Evolutionary conservation across 805 yeast genomes (phyloP).

Genomic region (Candida palmyrensis): DNA sequence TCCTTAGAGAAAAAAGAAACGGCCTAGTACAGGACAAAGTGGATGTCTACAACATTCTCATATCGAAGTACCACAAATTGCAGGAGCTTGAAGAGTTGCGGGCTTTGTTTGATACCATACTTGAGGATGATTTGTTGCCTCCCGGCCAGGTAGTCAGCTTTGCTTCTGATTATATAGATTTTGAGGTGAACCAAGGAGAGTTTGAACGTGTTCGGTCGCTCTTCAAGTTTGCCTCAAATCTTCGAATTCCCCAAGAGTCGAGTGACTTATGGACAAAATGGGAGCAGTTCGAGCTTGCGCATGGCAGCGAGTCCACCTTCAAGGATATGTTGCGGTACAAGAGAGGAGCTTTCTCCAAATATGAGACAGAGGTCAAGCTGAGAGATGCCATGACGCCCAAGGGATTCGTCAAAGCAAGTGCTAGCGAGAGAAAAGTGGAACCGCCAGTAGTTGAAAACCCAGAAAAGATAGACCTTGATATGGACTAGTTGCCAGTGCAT

Average conservation of each 20-base stretch:
- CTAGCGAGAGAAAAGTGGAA: constrained; percentile 1
- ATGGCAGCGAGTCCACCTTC: constrained; percentile 68
- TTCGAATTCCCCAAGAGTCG: constrained; percentile 16
- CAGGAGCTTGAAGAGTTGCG: constrained; percentile 15
- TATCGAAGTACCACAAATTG: constrained; percentile 6
- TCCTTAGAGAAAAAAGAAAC: constrained; percentile 10
- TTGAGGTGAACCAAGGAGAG: constrained; percentile 54
- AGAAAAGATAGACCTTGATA: constrained; percentile 58
- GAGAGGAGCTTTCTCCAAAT: constrained; percentile 31
- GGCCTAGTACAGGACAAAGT: constrained; percentile 19
- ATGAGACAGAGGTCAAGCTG: constrained; percentile 10
- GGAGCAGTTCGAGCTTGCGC: constrained; percentile 66
- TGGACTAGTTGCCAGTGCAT: too few species aligned
- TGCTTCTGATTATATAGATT: constrained; percentile 47
- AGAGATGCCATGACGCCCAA: constrained; percentile 26
- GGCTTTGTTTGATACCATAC: constrained; percentile 40
- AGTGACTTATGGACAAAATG: constrained; percentile 54
- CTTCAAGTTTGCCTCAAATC: constrained; percentile 33
- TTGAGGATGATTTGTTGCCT: constrained; percentile 38
- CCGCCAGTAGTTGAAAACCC: constrained; percentile 32
- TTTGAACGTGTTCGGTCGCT: constrained; percentile 58
- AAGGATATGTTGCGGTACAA: constrained; percentile 68
- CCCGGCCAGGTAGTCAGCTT: constrained; percentile 37
- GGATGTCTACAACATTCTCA: constrained; percentile 13
- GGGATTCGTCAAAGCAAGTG: constrained; percentile 45